Conservation (phyloP, 2,329 filamentous ascomycete genomes). For the Neonectria faginata region DNA sequence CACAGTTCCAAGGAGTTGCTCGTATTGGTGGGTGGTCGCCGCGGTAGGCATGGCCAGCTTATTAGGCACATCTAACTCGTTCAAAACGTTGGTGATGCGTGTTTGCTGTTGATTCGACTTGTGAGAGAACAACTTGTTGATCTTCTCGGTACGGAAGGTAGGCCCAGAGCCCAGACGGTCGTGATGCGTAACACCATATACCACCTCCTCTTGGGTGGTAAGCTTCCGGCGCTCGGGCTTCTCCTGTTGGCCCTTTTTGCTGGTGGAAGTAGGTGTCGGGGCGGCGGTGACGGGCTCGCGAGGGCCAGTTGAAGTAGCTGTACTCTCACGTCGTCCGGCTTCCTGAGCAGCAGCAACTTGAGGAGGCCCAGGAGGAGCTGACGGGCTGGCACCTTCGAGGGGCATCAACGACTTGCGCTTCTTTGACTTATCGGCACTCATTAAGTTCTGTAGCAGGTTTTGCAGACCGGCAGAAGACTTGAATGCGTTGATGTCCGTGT, state of each 20-base stretch:
- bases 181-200: conserved; percentile 87
- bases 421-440: conserved; percentile 87
- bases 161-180: conserved; percentile 89
- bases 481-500: conserved; percentile 80
- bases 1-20: conserved; percentile 76
- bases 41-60: conserved; percentile 80
- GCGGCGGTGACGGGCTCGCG: conserved; percentile 51
- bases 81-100: conserved; percentile 78
- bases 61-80: conserved; percentile 76
- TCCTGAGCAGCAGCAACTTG: conserved; percentile 46
- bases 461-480: conserved; percentile 84
- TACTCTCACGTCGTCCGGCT: conserved; percentile 63
- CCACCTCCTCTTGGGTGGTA: conserved; percentile 77
- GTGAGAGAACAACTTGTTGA: conserved; percentile 81
- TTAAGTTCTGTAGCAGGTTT: conserved; percentile 82
- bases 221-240: conserved; percentile 74
- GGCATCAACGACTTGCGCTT: conserved; percentile 82
- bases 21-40: conserved; percentile 77
- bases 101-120: conserved; percentile 81
- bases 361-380: conserved; percentile 53
- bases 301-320: conserved; percentile 58
- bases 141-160: conserved; percentile 87
- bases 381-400: conserved; percentile 65
- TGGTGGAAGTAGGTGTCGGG: conserved; percentile 53
- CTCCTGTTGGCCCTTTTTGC: conserved; percentile 61